phyloP scores from a whole-genome alignment of 208 protist genomes.

The Leptomonas seymouri region DNA sequence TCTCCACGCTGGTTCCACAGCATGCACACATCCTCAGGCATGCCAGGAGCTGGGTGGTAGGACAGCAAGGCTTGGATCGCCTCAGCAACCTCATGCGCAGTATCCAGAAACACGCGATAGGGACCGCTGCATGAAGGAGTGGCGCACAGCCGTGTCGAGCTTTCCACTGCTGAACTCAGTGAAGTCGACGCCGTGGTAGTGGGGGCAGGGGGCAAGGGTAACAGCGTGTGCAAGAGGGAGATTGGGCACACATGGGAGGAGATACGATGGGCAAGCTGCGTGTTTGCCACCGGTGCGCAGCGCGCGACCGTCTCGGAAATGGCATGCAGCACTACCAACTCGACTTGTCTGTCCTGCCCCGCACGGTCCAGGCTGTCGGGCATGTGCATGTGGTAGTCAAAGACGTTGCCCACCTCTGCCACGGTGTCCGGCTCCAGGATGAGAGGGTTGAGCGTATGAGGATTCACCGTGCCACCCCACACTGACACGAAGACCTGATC shows the following conservation, averaged over 20 bases:
- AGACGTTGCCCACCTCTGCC: slow-evolving; percentile 11
- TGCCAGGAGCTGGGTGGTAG: not conserved
- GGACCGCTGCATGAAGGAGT: slow-evolving; percentile 17
- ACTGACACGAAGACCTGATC: slow-evolving; percentile 55
- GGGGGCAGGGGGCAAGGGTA: not conserved
- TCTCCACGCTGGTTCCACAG: slow-evolving; percentile 68
- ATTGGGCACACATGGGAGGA: not conserved
- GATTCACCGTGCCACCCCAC: slow-evolving; percentile 35
- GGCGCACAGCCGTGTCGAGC: slow-evolving; percentile 12
- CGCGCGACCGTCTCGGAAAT: slow-evolving; percentile 29
- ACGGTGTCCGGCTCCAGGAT: not conserved
- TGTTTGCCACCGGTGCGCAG: not conserved
- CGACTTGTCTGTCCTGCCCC: slow-evolving; percentile 59
- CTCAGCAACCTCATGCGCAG: slow-evolving; percentile 7
- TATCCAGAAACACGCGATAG: slow-evolving; percentile 7
- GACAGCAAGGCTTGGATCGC: slow-evolving; percentile 16
- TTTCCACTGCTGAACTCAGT: not conserved
- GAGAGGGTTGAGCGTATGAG: not conserved
- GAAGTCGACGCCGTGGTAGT: not conserved
- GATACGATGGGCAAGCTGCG: not conserved
- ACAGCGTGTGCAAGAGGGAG: slow-evolving; percentile 5
- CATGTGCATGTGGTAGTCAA: slow-evolving; percentile 44
- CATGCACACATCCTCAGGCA: slow-evolving; percentile 25
- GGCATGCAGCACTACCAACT: slow-evolving; percentile 50
- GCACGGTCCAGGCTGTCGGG: slow-evolving; percentile 29